Base-by-base conservation (phyloP, 2,329 filamentous ascomycete genomes). In the Septoria petroselini region DNA sequence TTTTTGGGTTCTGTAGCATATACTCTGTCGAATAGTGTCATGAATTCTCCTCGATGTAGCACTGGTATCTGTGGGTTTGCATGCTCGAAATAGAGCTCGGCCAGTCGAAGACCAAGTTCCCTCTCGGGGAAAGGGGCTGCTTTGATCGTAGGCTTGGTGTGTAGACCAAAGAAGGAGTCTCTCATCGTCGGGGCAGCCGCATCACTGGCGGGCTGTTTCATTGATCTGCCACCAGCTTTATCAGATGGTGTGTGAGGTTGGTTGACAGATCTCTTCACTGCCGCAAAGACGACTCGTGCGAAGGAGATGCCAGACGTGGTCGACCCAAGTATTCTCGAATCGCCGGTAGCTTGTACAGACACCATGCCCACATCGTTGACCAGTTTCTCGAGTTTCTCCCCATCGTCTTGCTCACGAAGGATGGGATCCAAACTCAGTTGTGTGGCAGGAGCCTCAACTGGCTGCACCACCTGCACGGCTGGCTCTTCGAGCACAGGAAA, bases 31-130 rank as follows among this genome's bases (percentile, higher is more conserved):
- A 96, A 87, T 71, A 95, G 82, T 38, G 85, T 80, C 84, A 90
- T 89, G 64, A 96, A 97, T 61, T 96, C 89, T 25, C 80, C 84
- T 30, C 88, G 83, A 66, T 97, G 91, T 41, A 97, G 75, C 35
- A 96, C 89, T 0, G 91, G 91, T 58, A 96, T 94, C 69, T 97
- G 91, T 3, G 91, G 91, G 66, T 97, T 97, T 1, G 91, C 89
- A 67, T 96, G 88, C 71, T 96, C 89, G 68, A 97, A 97, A 68
- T 96, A 97, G 30, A 96, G 78, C 47, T 83, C 81, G 30, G 88
- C 84, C 14, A 97, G 77, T 52, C 82, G 80, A 47, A 80, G 71
- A 1, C 84, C 91, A 2, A 95, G 75, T 25, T 86, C 81, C 56
- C 80, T 82, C 55, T 87, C 82, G 0, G 93, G 93, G 61, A 97